Base-by-base conservation (phyloP, 139 green algal species). In the Chlorella sp. region DNA sequence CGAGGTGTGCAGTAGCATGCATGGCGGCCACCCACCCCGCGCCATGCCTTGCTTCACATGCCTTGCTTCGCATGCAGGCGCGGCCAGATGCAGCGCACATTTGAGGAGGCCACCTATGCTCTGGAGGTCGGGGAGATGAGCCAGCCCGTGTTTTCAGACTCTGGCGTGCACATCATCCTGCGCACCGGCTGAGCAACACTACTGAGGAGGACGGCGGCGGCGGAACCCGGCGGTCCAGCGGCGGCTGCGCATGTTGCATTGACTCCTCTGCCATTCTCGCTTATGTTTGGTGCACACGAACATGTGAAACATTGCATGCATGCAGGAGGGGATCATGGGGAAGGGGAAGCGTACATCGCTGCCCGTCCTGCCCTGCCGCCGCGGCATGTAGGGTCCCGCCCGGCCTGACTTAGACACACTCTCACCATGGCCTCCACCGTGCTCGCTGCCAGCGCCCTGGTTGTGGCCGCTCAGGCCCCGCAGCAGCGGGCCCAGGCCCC, bases 41-140 rank as follows among this genome's bases (percentile, higher is more conserved):
- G 26, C 66, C 26, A 2, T 14, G 7, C 24, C 64, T 28, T 71
- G 64, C 64, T 60, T 2, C 34, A 60, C 24, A 37, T 61, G 15
- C 48, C 16, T 66, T 53, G 30, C 82, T 60, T 28, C 57, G 0
- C 26, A 19, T 86, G 82, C 82, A 86, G 82, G 26, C 94, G 89
- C 4, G 96, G 96, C 1, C 92, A 97, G 86, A 99, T 99, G 97
- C 95, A 98, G 93, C 93, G 94, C 79, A 40, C 94, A 0, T 99
- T 99, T 94, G 97, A 99, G 84, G 91, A 96, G 15, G 91, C 87
- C 1, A 73, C 92, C 32, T 94, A 87, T 85, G 61, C 87, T 40
- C 89, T 96, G 80, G 53, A 92, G 34, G 95, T 98, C 2, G 92
- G 92, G 0, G 91, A 98, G 91, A 86, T 98, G 34, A 96, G 93